Base-by-base conservation (phyloP, 495 filamentous ascomycete genomes). In the Podospora tetraspora region DNA sequence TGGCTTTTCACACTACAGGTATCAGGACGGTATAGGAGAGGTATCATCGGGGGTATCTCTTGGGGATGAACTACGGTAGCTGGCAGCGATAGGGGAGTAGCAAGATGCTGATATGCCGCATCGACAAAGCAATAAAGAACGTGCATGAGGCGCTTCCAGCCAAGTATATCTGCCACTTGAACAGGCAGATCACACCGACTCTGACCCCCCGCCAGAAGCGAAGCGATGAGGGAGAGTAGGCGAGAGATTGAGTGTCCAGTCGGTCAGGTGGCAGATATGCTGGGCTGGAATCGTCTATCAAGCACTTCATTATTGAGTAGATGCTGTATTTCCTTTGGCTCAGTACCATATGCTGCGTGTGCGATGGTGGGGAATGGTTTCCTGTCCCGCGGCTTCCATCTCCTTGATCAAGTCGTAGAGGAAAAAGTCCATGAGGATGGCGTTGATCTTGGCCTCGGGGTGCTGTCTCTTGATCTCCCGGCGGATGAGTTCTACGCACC, bases 281-380 rank as follows among this genome's bases (percentile, higher is more conserved):
- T 27, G 0, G 27, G 27, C 27, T 27, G 4, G 27, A 27, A 27
- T 5, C 27, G 27, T 27, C 27, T 27, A 27, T 27, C 27, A 27
- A 27, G 27, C 4, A 27, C 3, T 27, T 27, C 27, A 27, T 27
- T 5, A 27, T 27, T 5, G 27, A 27, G 27, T 6, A 27, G 4
- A 27, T 6, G 27, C 27, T 27, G 27, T 6, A 19, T 19, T 0
- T 19, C 12, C 19, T 25, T 21, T 27, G 12, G 16, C 52, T 76
- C 68, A 98, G 80, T 98, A 98, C 94, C 94, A 98, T 70, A 98
- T 97, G 72, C 93, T 95, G 72, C 94, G 86, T 27, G 93, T 97
- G 69, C 94, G 84, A 78, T 98, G 94, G 78, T 97, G 94, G n/a
- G 92, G 92, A 59, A 95, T 89, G 52, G 77, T 82, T 69, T 90